phyloP scores from a whole-genome alignment of 768 basidiomycete genomes.

The Leccinellum luteum region DNA sequence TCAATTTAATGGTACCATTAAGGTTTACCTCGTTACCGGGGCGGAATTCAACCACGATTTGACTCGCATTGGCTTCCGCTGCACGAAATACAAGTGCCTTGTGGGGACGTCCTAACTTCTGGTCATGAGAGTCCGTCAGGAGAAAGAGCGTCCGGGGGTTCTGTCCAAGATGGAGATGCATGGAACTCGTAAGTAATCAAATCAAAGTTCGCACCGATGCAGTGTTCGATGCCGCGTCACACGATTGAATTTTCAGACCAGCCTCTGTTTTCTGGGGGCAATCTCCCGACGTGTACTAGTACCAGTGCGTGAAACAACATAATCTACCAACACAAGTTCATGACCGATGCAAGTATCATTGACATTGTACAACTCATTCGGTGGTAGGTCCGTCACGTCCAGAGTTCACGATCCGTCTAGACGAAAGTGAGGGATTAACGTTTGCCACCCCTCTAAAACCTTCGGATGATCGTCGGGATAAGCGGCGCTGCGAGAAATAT shows the following conservation, averaged over 20 bases:
- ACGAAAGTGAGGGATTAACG: conserved; percentile 22
- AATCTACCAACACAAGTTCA: conserved; percentile 2
- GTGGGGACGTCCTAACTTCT: conserved; percentile 55
- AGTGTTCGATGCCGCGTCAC: background rate
- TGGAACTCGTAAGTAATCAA: conserved; percentile 28
- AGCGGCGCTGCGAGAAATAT: conserved; percentile 34
- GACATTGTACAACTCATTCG: conserved; percentile 7
- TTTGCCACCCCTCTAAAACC: conserved; percentile 4
- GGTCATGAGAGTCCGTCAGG: conserved; percentile 66
- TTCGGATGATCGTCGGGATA: conserved; percentile 37
- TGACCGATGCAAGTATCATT: background rate
- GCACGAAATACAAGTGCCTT: conserved; percentile 73
- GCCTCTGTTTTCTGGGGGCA: too few relatives aligned
- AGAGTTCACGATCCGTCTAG: conserved; percentile 16
- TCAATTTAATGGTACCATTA: conserved; percentile 57
- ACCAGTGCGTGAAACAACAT: background rate
- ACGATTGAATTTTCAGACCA: too few relatives aligned
- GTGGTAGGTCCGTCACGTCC: conserved; percentile 6
- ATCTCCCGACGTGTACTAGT: background rate
- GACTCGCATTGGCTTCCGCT: conserved; percentile 46
- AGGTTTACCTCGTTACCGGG: conserved; percentile 71
- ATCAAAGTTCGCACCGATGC: background rate
- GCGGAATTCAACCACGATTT: conserved; percentile 86
- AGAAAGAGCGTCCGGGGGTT: conserved; percentile 72
- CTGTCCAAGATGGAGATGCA: conserved; percentile 74